phyloP scores from a whole-genome alignment of 176 grass and related monocot species.

The Triticum dicoccoides region DNA sequence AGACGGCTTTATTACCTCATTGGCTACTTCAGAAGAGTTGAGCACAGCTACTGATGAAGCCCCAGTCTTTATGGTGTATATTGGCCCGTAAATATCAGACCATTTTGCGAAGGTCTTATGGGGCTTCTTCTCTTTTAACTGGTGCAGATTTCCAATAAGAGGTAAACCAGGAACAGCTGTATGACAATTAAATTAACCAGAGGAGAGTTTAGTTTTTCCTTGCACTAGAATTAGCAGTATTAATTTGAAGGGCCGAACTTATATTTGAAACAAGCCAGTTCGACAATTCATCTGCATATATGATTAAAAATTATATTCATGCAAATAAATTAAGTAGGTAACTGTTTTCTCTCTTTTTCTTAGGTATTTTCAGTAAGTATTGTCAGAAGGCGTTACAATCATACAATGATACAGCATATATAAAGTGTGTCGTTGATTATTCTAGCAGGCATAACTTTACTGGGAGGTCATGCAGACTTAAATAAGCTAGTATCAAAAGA shows the following conservation, averaged over 20 bases:
- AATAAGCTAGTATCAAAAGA: not conserved
- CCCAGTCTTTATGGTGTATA: constrained; percentile 76
- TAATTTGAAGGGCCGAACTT: not conserved
- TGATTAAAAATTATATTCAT: not conserved
- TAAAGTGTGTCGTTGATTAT: not conserved
- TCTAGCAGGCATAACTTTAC: not conserved
- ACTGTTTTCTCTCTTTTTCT: not conserved
- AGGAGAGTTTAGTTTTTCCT: not conserved
- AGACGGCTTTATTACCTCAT: constrained; percentile 45
- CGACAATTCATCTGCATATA: not conserved
- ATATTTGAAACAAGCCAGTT: not conserved
- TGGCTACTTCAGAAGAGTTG: constrained; percentile 75
- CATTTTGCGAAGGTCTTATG: constrained; percentile 73
- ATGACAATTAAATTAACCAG: constrained; percentile 19
- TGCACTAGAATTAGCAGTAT: not conserved
- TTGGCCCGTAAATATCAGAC: constrained; percentile 72
- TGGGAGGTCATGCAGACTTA: not conserved
- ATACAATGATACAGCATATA: not conserved
- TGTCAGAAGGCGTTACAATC: not conserved
- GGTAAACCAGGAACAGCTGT: constrained; percentile 82
- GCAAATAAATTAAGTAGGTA: not conserved
- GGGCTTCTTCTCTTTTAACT: constrained; percentile 92
- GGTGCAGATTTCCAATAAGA: constrained; percentile 77
- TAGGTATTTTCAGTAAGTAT: not conserved
- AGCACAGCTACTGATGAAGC: constrained; percentile 66